These are phyloP conservation scores for Micromonas commoda DNA, from an alignment of 139 green algal species.

Conservation along the genomic window DNA sequence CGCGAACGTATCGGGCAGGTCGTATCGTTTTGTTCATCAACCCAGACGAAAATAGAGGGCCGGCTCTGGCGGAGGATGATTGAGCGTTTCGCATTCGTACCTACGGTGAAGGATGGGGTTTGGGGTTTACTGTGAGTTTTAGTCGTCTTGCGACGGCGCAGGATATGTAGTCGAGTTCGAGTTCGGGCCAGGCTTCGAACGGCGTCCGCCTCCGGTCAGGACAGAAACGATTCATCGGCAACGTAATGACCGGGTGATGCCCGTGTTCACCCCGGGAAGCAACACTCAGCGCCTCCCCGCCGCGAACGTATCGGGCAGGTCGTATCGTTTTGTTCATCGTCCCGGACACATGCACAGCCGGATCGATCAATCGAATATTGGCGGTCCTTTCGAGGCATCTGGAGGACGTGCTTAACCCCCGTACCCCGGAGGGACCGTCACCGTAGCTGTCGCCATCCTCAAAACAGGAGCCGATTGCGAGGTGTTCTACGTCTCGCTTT, in stretches of 20 bases:
- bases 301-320: neutral
- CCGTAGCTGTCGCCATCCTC: neutral
- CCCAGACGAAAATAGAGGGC: neutral
- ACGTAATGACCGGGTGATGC: neutral
- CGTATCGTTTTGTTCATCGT: neutral
- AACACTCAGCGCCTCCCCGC: neutral
- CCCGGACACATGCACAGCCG: neutral
- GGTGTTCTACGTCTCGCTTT: constrained; percentile 18
- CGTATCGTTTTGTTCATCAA: neutral
- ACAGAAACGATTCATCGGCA: neutral
- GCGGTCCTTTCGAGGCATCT: neutral
- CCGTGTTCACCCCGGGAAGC: neutral
- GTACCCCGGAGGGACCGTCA: neutral
- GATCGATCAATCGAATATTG: neutral
- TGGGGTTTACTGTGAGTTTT: neutral
- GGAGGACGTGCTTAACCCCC: neutral
- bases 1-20: neutral
- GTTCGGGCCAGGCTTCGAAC: too few species aligned
- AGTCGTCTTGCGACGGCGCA: neutral
- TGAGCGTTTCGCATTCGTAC: neutral
- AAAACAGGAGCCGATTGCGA: constrained; percentile 5
- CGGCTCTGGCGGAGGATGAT: too few species aligned
- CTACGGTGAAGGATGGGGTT: neutral
- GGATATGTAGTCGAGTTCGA: neutral
- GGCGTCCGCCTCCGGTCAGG: neutral